Evolutionary conservation across 2,329 filamentous ascomycete genomes (phyloP).

Genomic region (Beauveria asiatica): DNA sequence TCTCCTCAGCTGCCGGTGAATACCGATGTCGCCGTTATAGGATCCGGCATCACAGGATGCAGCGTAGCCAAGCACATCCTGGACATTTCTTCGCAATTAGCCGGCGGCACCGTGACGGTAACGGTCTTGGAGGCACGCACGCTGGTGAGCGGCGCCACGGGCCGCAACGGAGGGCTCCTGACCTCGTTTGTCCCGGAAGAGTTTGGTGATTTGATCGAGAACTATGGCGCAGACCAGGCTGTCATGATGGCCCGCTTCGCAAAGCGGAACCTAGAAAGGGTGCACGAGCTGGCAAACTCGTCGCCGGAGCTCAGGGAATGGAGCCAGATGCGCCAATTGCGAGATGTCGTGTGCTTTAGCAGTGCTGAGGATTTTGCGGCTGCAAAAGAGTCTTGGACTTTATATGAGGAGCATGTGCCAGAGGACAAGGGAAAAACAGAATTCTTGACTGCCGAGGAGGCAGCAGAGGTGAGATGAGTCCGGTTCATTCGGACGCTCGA

Average conservation of each 20-base stretch:
- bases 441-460: constrained; percentile 14
- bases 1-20: constrained; percentile 14
- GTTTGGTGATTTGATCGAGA: constrained; percentile 23
- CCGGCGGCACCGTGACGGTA: constrained; percentile 1
- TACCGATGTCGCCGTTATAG: constrained; percentile 21
- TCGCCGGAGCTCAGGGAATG: constrained; percentile 12
- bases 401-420: constrained; percentile 14
- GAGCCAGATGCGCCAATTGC: constrained; percentile 15
- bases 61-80: constrained; percentile 20
- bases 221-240: constrained; percentile 27
- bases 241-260: constrained; percentile 34
- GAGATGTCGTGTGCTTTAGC: constrained; percentile 6
- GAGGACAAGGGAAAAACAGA: constrained; percentile 12
- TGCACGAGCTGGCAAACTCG: constrained; percentile 15
- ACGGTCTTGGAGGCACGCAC: constrained; percentile 21
- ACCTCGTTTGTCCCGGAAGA: constrained; percentile 28
- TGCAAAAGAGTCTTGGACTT: constrained; percentile 12
- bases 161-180: constrained; percentile 23
- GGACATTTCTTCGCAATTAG: constrained; percentile 10
- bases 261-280: constrained; percentile 26
- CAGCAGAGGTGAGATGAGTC: constrained; percentile 1
- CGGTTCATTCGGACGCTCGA: background rate
- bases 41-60: constrained; percentile 24
- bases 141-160: constrained; percentile 22
- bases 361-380: constrained; percentile 15